A percentile compares a stretch with the other conserved stretches of the same genome.
phyloP scores from a whole-genome alignment of 305 asterid species.

The Fraxinus ornus region DNA sequence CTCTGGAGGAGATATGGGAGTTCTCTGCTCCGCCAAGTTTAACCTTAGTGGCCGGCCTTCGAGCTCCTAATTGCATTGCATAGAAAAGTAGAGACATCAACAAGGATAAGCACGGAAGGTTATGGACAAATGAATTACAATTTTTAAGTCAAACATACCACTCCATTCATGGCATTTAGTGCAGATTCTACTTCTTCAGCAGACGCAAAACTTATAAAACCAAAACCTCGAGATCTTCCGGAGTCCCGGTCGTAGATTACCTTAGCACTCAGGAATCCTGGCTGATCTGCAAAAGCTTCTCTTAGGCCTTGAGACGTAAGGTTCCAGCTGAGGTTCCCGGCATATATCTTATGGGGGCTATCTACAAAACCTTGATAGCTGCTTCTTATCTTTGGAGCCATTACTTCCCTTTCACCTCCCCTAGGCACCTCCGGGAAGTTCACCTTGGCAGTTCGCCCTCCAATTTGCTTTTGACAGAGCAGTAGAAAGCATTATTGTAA shows the following conservation, averaged over 20 bases:
- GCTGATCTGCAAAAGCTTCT: slow-evolving; percentile 66
- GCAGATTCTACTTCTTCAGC: slow-evolving; percentile 64
- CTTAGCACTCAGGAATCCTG: slow-evolving; percentile 78
- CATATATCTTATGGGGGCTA: slow-evolving; percentile 76
- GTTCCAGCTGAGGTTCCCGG: slow-evolving; percentile 80
- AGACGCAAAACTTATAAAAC: slow-evolving; percentile 73
- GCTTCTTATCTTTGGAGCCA: slow-evolving; percentile 59
- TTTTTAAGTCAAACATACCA: slow-evolving; percentile 46
- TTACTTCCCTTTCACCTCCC: slow-evolving; percentile 90
- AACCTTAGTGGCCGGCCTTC: slow-evolving; percentile 81
- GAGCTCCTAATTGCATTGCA: slow-evolving; percentile 48
- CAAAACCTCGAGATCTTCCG: slow-evolving; percentile 85
- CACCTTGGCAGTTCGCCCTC: slow-evolving; percentile 82
- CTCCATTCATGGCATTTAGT: slow-evolving; percentile 66
- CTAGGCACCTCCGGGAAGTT: slow-evolving; percentile 95
- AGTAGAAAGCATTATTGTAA: neutral
- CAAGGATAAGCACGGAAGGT: neutral
- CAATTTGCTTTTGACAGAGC: slow-evolving; percentile 58
- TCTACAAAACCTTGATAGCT: slow-evolving; percentile 70
- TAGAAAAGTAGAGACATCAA: slow-evolving; percentile 17
- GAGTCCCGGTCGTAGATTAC: slow-evolving; percentile 69
- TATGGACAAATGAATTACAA: neutral
- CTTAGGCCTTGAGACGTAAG: slow-evolving; percentile 71
- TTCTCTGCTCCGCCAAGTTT: slow-evolving; percentile 52
- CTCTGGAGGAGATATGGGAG: slow-evolving; percentile 35